Base-by-base conservation (phyloP, 345 rosid genomes). In the Camelina laxa region DNA sequence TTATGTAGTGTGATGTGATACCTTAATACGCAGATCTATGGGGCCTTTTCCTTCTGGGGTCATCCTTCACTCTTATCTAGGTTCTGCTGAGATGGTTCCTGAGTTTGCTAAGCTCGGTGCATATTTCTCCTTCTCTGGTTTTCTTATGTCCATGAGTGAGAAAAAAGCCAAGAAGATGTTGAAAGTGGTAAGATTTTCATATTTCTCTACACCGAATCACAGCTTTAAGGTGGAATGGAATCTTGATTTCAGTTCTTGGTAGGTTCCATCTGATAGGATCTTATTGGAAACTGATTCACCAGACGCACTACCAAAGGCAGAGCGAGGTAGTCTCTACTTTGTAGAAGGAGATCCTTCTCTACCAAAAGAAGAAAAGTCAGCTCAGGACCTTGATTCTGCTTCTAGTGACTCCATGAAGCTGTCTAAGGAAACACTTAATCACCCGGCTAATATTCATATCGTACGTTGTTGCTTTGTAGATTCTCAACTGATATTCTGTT, bases 21-120 rank as follows among this genome's bases (percentile, higher is more conserved):
- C 50, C 2, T 65, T 19, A 1, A 60, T 49, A 16, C 20, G 49
- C 82, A 89, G 96, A 82, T 83, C 82, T 65, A 60, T 72, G 21
- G 98, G 99, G 42, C 97, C 98, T 64, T 92, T 95, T 77, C 93
- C 97, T 60, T 79, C 83, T 65, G 99, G 97, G 33, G 33, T 92
- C 55, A 87, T 95, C 73, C 97, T 95, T 64, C 97, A 92, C 74
- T 90, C 98, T 14, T 95, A 82, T 83, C 77, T 87, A 39, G 98
- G 98, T 49, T 87, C 98, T 11, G 90, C 96, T 44, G 97, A 89
- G 88, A 92, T 95, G 98, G 98, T 95, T 80, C 91, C 97, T 82
- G 97, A 90, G 73, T 83, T 92, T 48, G 86, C 93, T 11, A 88
- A 87, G 80, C 88, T 88, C 27, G 96, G 99, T 74, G 98, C 94